These are phyloP conservation scores for Fusarium lateritium DNA, from an alignment of 2,329 filamentous ascomycete species.

Conservation along the genomic window DNA sequence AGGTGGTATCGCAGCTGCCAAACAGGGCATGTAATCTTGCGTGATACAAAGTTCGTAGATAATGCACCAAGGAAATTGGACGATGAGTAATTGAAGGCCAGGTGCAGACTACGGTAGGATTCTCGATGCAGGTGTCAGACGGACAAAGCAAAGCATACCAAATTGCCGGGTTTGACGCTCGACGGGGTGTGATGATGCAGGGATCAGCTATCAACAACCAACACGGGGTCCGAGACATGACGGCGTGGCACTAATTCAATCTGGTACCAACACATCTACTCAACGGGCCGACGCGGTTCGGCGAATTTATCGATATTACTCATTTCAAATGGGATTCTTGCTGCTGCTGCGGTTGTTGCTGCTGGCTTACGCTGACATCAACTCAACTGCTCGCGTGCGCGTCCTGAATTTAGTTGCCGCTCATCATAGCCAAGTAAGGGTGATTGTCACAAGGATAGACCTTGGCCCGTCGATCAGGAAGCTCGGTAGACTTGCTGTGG, in stretches of 20 bases:
- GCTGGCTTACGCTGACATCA: too few species aligned
- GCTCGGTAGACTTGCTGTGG: constrained; percentile 3
- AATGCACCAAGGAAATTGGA: background rate
- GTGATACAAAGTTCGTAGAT: background rate
- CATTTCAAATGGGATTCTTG: constrained; percentile 2
- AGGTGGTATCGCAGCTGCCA: constrained; percentile 17
- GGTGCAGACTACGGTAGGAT: background rate
- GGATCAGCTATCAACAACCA: constrained; percentile 8
- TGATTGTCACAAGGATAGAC: constrained; percentile 26
- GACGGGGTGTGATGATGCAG: background rate
- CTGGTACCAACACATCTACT: constrained; percentile 1
- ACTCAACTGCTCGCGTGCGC: too few species aligned
- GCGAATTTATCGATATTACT: background rate
- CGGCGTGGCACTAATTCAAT: constrained; percentile 24
- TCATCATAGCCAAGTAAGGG: background rate
- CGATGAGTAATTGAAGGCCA: background rate
- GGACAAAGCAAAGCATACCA: constrained; percentile 8
- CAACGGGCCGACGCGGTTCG: constrained; percentile 29
- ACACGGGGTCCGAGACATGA: constrained; percentile 8
- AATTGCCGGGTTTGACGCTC: constrained; percentile 21
- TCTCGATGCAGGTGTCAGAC: constrained; percentile 11
- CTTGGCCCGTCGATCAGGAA: constrained; percentile 22
- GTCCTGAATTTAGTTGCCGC: background rate
- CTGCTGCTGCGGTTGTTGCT: background rate
- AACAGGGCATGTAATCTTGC: background rate